Conservation (phyloP, 2,329 filamentous ascomycete species). For the Talaromyces sp. region DNA sequence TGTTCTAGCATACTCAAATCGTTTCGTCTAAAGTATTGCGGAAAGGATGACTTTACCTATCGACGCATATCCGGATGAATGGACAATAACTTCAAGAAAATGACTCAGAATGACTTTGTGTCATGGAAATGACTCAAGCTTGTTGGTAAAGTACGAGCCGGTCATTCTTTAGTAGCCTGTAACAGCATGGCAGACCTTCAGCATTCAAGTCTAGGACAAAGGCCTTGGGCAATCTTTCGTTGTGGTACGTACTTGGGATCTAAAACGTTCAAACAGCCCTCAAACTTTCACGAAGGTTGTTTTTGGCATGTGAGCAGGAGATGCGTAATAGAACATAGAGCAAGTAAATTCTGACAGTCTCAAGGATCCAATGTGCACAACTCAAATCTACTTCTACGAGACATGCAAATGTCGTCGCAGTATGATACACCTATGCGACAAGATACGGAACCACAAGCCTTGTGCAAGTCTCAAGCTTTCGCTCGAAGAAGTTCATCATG, state of each 20-base stretch:
- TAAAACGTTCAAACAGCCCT: background rate
- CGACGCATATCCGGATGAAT: background rate
- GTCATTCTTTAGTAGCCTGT: background rate
- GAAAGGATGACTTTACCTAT: background rate
- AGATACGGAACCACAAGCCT: background rate
- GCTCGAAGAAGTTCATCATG: background rate
- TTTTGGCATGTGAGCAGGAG: background rate
- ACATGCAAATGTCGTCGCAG: conserved; percentile 5
- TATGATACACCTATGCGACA: background rate
- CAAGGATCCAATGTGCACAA: background rate
- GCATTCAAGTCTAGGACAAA: background rate
- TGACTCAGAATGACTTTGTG: background rate
- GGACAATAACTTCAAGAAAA: background rate
- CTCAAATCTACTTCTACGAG: background rate
- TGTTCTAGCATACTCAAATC: background rate
- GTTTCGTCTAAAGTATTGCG: background rate
- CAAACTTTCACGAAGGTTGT: background rate
- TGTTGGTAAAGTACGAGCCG: too few species aligned
- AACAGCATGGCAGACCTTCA: background rate
- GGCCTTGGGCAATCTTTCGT: background rate
- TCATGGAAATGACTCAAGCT: background rate
- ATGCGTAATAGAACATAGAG: background rate
- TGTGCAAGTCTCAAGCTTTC: background rate
- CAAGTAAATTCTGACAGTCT: background rate
- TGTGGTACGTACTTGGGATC: background rate